Evolutionary conservation across 306 rosid species (phyloP), one percentile per base, ranked within the genome.

Genomic region (Gastrolobium bilobum): DNA sequence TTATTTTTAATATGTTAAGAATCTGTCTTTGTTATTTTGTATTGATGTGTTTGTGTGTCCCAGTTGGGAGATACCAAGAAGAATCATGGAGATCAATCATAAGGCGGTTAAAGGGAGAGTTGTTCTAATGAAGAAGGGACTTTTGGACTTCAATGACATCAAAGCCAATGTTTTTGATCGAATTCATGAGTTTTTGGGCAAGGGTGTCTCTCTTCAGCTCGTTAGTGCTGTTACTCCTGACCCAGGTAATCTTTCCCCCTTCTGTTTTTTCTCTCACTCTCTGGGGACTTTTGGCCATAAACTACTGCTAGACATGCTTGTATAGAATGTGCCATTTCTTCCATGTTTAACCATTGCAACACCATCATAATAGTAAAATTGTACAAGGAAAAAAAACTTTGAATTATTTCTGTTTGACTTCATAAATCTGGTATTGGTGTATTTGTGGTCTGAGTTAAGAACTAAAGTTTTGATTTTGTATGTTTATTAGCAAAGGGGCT

Each of bases 201-300:
- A 79, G 44, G 92, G 98, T 42, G 97, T 95, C 51, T 90, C 98
- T 54, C 47, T 95, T 77, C 94, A 90, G 66, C 92, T 95, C 73
- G 67, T 96, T 43, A 91, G 92, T 84, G 76, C 94, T 10, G 75
- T 37, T 57, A 76, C 81, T 80, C 80, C 88, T 26, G 84, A 85
- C 4, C 88, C 97, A 86, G 97, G 97, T 94, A 20, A 60, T 67
- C 29, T 51, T 3, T 53, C 14, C 9, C 35, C 47, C 68, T 57
- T 63, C 71, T 34, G n/a, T n/a, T 65, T 48, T 0, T 4, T 29
- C 13, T 8, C 53, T 34, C 47, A 13, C 11, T 2, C 13, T 40
- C 7, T 20, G 0, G 26, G 26, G 26, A 1, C 6, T 35, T 14
- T 11, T 13, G 35, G 3, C 67, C 13, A 10, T 7, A 47, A 47